Evolutionary conservation across 768 basidiomycete species (phyloP).

Genomic region (Suillus lakei): DNA sequence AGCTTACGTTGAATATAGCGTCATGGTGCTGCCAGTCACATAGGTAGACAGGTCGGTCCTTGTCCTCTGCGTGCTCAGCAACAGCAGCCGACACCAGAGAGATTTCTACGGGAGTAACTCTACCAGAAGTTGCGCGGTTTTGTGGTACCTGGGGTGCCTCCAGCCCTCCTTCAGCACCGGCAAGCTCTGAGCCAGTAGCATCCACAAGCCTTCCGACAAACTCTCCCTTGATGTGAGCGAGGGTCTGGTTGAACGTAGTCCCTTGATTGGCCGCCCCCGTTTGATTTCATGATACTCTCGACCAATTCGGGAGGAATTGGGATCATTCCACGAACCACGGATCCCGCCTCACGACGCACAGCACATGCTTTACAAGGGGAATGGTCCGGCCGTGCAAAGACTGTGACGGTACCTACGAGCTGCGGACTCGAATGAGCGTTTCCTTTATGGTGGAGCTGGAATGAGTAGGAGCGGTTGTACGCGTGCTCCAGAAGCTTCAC

Average conservation of each 20-base stretch:
- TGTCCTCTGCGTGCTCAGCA: constrained; percentile 21
- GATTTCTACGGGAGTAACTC: constrained; percentile 26
- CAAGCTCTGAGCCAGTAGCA: constrained; percentile 16
- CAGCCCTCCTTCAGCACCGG: constrained; percentile 22
- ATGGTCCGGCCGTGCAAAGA: constrained; percentile 28
- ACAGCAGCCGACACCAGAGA: constrained; percentile 27
- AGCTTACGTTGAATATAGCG: constrained; percentile 26
- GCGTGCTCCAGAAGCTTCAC: constrained; percentile 31
- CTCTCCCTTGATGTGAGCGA: constrained; percentile 18
- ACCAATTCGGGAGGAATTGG: constrained; percentile 25
- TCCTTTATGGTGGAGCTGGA: constrained; percentile 23
- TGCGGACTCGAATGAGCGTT: constrained; percentile 9
- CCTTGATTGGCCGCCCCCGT: constrained; percentile 1
- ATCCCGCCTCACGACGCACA: constrained; percentile 18
- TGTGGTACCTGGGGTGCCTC: constrained; percentile 3
- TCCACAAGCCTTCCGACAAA: constrained; percentile 24
- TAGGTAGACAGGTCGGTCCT: constrained; percentile 21
- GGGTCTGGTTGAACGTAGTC: constrained; percentile 18
- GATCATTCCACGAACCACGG: constrained; percentile 31
- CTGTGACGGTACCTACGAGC: constrained; percentile 26
- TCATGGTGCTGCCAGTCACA: constrained; percentile 28
- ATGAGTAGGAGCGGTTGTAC: constrained; percentile 26
- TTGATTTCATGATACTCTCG: constrained; percentile 24
- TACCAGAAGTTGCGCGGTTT: constrained; percentile 6
- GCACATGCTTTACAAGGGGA: constrained; percentile 32